Conservation (phyloP, 495 filamentous ascomycete species). For the Annulohypoxylon moriforme region DNA sequence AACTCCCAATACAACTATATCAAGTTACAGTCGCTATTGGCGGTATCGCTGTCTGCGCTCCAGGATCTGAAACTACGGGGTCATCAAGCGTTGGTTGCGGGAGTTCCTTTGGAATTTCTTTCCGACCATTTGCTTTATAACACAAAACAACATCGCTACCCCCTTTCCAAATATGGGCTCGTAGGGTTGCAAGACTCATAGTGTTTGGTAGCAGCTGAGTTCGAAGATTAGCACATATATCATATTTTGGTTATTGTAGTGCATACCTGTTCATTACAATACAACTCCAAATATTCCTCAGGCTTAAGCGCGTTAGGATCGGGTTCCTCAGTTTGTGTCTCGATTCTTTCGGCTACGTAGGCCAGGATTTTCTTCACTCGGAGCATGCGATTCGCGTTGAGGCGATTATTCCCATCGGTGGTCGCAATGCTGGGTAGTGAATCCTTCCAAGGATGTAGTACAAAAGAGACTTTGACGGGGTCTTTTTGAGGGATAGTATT, state of each 20-base stretch:
- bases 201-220: conserved; percentile 64
- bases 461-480: conserved; percentile 91
- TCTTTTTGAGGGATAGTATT: conserved; percentile 90
- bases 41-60: conserved; percentile 29
- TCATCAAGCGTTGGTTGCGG: conserved; percentile 41
- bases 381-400: conserved; percentile 98
- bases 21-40: conserved; percentile 33
- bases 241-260: neutral
- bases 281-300: conserved; percentile 92
- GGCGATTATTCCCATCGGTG: conserved; percentile 78
- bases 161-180: conserved; percentile 90
- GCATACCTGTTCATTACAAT: conserved; percentile 90
- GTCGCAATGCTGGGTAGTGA: conserved; percentile 75
- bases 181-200: conserved; percentile 92
- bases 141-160: conserved; percentile 88
- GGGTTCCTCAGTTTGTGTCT: conserved; percentile 63
- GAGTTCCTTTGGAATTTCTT: conserved; percentile 59
- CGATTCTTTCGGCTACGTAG: conserved; percentile 92
- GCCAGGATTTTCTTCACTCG: conserved; percentile 93
- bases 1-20: conserved; percentile 1
- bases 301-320: conserved; percentile 74
- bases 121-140: conserved; percentile 90
- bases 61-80: conserved; percentile 40
- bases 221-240: conserved; percentile 30
- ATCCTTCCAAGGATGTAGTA: conserved; percentile 86